Conservation (phyloP, 768 basidiomycete species). For the Rhodotorula diobovata region DNA sequence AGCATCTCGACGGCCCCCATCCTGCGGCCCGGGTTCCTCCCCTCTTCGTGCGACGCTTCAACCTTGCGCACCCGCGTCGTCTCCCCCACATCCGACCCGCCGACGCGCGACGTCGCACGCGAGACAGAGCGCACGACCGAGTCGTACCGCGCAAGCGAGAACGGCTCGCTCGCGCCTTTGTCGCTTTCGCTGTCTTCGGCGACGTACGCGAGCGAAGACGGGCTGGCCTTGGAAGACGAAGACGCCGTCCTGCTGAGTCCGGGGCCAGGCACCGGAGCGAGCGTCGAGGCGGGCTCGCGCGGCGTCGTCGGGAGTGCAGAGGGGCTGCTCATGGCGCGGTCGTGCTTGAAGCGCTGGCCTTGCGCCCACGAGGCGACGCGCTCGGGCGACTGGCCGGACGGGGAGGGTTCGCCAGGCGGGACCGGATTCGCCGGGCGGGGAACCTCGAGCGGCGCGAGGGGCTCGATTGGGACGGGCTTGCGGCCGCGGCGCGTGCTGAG, state of each 20-base stretch:
- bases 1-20: not conserved
- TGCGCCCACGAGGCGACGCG: slow-evolving; percentile 35
- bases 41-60: too few relatives aligned
- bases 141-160: not conserved
- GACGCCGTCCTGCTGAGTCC: too few relatives aligned
- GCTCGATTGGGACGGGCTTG: not conserved
- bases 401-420: not conserved
- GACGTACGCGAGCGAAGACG: not conserved
- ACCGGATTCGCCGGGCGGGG: not conserved
- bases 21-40: too few relatives aligned
- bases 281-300: not conserved
- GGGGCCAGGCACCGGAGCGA: too few relatives aligned
- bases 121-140: not conserved
- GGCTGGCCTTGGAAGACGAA: not conserved
- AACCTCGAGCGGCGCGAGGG: not conserved
- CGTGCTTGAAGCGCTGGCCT: not conserved
- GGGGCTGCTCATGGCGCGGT: not conserved
- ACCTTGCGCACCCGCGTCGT: too few relatives aligned
- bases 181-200: not conserved
- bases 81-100: too few relatives aligned
- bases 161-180: not conserved
- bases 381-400: not conserved
- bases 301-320: not conserved
- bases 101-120: too few relatives aligned
- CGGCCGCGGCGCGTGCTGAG: not conserved